Evolutionary conservation across 495 filamentous ascomycete genomes (phyloP).

Genomic region (Lentithecium fluviatile): DNA sequence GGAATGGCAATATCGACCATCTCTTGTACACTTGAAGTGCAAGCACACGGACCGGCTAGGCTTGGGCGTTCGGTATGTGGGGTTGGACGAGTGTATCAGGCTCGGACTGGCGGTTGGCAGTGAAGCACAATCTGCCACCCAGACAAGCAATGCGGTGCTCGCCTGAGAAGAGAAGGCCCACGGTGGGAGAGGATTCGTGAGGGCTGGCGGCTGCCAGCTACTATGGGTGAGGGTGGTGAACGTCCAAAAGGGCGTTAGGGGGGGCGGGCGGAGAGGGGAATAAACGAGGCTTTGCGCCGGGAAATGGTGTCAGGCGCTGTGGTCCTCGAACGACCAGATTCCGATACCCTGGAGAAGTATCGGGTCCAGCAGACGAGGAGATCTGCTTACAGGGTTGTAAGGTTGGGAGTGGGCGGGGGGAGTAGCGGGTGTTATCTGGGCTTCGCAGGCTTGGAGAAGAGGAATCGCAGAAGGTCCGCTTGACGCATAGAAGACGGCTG

Average conservation of each 20-base stretch:
- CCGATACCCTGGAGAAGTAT: slow-evolving; percentile 87
- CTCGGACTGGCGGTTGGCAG: slow-evolving; percentile 26
- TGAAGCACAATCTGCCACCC: slow-evolving; percentile 73
- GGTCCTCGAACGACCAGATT: slow-evolving; percentile 70
- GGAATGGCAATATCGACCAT: slow-evolving; percentile 83
- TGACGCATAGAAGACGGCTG: slow-evolving; percentile 75
- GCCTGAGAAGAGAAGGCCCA: slow-evolving; percentile 96
- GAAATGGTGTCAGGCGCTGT: slow-evolving; percentile 77
- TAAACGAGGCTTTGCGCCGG: slow-evolving; percentile 74
- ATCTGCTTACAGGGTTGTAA: slow-evolving; percentile 54
- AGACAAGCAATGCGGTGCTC: slow-evolving; percentile 88
- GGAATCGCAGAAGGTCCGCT: slow-evolving; percentile 87
- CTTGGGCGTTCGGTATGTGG: slow-evolving; percentile 6
- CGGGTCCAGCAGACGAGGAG: slow-evolving; percentile 88
- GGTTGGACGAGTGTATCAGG: background rate
- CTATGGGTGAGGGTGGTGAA: slow-evolving; percentile 48
- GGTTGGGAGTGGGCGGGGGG: slow-evolving; percentile 28
- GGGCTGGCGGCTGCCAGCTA: slow-evolving; percentile 49
- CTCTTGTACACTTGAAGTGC: slow-evolving; percentile 47
- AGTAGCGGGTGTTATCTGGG: slow-evolving; percentile 78
- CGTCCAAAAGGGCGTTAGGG: slow-evolving; percentile 69
- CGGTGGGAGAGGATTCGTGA: slow-evolving; percentile 43
- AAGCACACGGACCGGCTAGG: slow-evolving; percentile 16
- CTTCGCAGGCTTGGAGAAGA: slow-evolving; percentile 96
- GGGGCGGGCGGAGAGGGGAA: slow-evolving; percentile 78